Evolutionary conservation across 106 monocot genomes (phyloP).

Genomic region (Acorus gramineus): DNA sequence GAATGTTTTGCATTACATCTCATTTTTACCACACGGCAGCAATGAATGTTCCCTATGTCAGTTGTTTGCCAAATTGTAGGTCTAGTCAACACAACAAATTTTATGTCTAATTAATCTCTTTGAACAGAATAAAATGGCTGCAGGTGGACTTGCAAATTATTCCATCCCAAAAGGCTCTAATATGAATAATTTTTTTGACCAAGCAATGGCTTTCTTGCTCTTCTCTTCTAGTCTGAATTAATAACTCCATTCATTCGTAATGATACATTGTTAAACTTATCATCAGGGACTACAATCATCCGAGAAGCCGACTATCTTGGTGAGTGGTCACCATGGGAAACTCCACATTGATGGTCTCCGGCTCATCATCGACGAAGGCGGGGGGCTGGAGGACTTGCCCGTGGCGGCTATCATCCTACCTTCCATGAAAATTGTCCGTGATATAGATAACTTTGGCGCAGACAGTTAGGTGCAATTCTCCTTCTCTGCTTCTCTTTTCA

Average conservation of each 20-base stretch:
- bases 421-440: slow-evolving; percentile 50
- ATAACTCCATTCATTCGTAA: no score
- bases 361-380: slow-evolving; percentile 82
- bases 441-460: slow-evolving; percentile 24
- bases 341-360: slow-evolving; percentile 78
- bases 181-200: neutral
- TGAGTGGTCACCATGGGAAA: slow-evolving; percentile 88
- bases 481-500: no score
- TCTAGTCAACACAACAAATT: no score
- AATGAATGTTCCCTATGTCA: no score
- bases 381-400: slow-evolving; percentile 54
- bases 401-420: slow-evolving; percentile 83
- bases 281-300: slow-evolving; percentile 44
- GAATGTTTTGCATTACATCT: no score
- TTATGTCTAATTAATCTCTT: no score
- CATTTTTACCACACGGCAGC: no score
- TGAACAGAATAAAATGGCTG: no score
- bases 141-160: no score
- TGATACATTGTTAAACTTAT: neutral
- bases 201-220: slow-evolving; percentile 1
- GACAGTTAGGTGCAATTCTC: no score
- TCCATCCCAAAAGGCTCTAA: no score
- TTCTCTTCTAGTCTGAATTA: neutral
- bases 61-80: no score
- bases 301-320: slow-evolving; percentile 47